phyloP scores from a whole-genome alignment of 2,329 filamentous ascomycete genomes.

The Trichoderma pleuroti region DNA sequence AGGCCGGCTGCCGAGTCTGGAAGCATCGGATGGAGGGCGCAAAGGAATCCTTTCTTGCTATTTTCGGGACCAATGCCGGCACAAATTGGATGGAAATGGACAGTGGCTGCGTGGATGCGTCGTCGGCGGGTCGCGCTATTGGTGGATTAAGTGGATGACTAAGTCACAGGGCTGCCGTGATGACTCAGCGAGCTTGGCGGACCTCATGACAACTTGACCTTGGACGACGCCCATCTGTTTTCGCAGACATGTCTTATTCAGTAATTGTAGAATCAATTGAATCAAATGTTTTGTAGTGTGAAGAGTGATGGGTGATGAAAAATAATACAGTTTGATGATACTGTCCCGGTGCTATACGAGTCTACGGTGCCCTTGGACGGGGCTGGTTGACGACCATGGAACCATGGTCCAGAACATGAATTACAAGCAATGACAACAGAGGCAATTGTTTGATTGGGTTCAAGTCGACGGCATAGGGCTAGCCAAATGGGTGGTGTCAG shows the following conservation, averaged over 20 bases:
- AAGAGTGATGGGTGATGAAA: too few species aligned
- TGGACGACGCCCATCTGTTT: background rate
- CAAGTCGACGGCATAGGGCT: background rate
- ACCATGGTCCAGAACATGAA: background rate
- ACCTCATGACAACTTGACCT: background rate
- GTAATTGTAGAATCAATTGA: background rate
- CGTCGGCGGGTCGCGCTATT: background rate
- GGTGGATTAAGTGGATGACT: background rate
- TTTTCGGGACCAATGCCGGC: background rate
- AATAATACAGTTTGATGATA: background rate
- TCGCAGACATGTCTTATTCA: background rate
- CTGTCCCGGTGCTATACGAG: background rate
- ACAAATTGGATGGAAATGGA: background rate
- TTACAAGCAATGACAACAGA: background rate
- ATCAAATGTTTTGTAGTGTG: background rate
- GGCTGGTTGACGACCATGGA: background rate
- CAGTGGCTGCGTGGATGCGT: background rate
- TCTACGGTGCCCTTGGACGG: background rate
- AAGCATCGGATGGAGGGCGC: background rate
- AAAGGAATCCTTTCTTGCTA: background rate
- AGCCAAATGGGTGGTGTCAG: background rate
- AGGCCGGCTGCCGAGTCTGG: too few species aligned
- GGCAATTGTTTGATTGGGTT: background rate
- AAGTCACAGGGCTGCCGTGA: background rate
- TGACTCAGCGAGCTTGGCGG: background rate